Conservation (phyloP, 2,329 filamentous ascomycete species). For the Colletotrichum sp. region DNA sequence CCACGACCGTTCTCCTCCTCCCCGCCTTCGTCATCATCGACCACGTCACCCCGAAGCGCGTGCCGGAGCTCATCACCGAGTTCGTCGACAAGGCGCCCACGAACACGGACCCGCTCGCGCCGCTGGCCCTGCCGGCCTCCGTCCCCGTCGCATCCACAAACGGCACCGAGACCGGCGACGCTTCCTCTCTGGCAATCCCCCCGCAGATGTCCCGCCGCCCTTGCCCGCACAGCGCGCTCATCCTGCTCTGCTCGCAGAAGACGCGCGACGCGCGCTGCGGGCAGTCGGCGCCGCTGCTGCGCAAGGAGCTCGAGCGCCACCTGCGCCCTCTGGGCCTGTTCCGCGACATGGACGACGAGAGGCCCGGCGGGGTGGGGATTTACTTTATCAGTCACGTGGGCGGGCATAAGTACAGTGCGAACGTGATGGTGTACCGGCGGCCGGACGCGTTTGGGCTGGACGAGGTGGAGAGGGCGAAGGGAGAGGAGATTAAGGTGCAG, state of each 20-base stretch:
- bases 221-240: slow-evolving; percentile 83
- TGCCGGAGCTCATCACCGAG: slow-evolving; percentile 71
- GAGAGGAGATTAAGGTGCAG: slow-evolving; percentile 36
- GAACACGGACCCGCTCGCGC: slow-evolving; percentile 66
- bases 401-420: slow-evolving; percentile 95
- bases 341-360: slow-evolving; percentile 85
- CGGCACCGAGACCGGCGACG: background rate
- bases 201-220: slow-evolving; percentile 52
- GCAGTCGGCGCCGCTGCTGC: slow-evolving; percentile 88
- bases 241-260: slow-evolving; percentile 91
- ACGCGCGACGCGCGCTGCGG: slow-evolving; percentile 96
- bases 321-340: slow-evolving; percentile 83
- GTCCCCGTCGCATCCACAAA: slow-evolving; percentile 30
- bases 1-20: slow-evolving; percentile 82
- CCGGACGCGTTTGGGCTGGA: slow-evolving; percentile 62
- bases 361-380: slow-evolving; percentile 90
- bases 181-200: slow-evolving; percentile 31
- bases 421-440: slow-evolving; percentile 87
- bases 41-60: slow-evolving; percentile 78
- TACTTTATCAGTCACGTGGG: slow-evolving; percentile 98
- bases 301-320: slow-evolving; percentile 87
- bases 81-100: slow-evolving; percentile 78
- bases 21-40: slow-evolving; percentile 85
- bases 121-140: slow-evolving; percentile 40
- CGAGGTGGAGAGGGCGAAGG: slow-evolving; percentile 40